Evolutionary conservation across 108 stramenopile genomes (phyloP).

Genomic region (Parietichytrium sp.): DNA sequence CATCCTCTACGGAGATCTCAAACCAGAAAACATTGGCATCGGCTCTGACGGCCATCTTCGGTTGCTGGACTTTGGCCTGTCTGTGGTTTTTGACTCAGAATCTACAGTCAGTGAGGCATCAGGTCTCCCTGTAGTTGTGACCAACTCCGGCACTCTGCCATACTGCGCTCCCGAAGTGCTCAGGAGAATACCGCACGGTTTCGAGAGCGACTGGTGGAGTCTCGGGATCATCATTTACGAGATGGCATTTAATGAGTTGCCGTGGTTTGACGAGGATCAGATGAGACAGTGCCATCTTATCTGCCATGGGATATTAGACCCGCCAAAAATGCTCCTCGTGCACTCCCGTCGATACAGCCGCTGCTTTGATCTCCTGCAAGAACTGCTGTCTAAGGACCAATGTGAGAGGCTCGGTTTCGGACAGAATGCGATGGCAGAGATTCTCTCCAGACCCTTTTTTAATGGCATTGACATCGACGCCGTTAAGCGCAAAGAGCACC

Average conservation of each 20-base stretch:
- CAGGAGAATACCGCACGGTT: slow-evolving; percentile 47
- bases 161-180: slow-evolving; percentile 60
- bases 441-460: no score
- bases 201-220: slow-evolving; percentile 56
- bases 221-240: slow-evolving; percentile 52
- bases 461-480: no score
- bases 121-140: slow-evolving; percentile 36
- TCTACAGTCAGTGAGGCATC: neutral
- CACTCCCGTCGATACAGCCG: no score
- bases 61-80: slow-evolving; percentile 60
- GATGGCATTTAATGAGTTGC: slow-evolving; percentile 83
- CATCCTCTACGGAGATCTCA: slow-evolving; percentile 64
- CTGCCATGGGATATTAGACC: no score
- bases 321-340: no score
- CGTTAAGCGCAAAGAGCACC: no score
- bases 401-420: no score
- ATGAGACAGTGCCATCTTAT: no score
- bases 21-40: slow-evolving; percentile 60
- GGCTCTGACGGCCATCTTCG: slow-evolving; percentile 52
- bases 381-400: no score
- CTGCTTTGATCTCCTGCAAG: no score
- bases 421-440: no score
- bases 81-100: slow-evolving; percentile 10
- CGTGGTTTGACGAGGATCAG: no score
- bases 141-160: slow-evolving; percentile 53